phyloP scores from a whole-genome alignment of 2,329 filamentous ascomycete species.

The Penicillium palitans region DNA sequence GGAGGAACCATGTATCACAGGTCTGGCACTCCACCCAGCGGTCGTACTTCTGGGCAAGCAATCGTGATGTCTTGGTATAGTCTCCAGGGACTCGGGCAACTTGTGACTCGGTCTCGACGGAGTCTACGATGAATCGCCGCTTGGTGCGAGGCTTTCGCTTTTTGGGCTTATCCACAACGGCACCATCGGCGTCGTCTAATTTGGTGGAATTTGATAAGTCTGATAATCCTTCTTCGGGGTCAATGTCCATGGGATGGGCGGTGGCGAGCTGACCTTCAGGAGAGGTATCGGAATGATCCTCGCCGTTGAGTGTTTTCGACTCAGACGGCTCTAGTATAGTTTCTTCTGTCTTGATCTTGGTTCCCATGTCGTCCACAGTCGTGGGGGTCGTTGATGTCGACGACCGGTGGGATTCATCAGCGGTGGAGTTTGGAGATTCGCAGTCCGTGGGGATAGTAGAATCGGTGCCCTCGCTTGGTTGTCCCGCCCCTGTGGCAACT shows the following conservation, averaged over 20 bases:
- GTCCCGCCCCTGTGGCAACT: slow-evolving; percentile 2
- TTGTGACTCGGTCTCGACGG: slow-evolving; percentile 40
- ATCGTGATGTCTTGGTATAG: slow-evolving; percentile 75
- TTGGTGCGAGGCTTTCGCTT: slow-evolving; percentile 28
- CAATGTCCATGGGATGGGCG: slow-evolving; percentile 17
- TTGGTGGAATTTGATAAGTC: slow-evolving; percentile 31
- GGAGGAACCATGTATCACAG: slow-evolving; percentile 80
- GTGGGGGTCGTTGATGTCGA: slow-evolving; percentile 41
- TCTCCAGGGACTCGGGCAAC: slow-evolving; percentile 65
- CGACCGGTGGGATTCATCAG: slow-evolving; percentile 36
- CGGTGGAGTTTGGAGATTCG: slow-evolving; percentile 31
- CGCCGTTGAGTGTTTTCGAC: slow-evolving; percentile 3
- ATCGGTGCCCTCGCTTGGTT: not conserved
- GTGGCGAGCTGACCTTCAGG: slow-evolving; percentile 11
- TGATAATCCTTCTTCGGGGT: slow-evolving; percentile 24
- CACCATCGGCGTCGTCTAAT: slow-evolving; percentile 30
- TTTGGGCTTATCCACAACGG: slow-evolving; percentile 21
- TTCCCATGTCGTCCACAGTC: slow-evolving; percentile 33
- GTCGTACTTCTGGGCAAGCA: slow-evolving; percentile 75
- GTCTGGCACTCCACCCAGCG: slow-evolving; percentile 86
- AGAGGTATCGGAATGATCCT: slow-evolving; percentile 15
- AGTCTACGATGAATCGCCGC: slow-evolving; percentile 33
- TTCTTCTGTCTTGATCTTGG: slow-evolving; percentile 25
- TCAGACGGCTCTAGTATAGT: slow-evolving; percentile 5
- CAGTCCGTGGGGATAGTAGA: slow-evolving; percentile 21